A percentile compares a stretch with the other conserved stretches of the same genome.
Evolutionary conservation across 768 basidiomycete genomes (phyloP).

Genomic region (Boletus fagicola): DNA sequence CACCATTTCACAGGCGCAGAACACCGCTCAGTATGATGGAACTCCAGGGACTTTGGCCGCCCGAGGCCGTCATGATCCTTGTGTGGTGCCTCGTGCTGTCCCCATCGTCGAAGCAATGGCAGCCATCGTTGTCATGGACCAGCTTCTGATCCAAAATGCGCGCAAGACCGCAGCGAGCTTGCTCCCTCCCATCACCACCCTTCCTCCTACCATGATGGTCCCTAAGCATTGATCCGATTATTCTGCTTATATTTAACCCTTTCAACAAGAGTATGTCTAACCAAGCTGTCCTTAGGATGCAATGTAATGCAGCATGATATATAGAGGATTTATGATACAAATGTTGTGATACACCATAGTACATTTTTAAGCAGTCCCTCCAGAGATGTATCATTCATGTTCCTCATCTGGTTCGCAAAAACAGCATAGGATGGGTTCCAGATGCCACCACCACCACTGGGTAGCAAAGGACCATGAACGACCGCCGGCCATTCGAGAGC

Average conservation of each 20-base stretch:
- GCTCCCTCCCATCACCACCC: slow-evolving; percentile 82
- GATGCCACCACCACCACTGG: slow-evolving; percentile 86
- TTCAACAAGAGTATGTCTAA: slow-evolving; percentile 4
- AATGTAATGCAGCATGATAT: slow-evolving; percentile 1
- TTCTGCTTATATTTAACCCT: neutral
- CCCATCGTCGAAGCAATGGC: slow-evolving; percentile 99
- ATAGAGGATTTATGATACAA: slow-evolving; percentile 17
- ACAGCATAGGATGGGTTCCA: slow-evolving; percentile 65
- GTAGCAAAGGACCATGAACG: neutral
- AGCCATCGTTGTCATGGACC: slow-evolving; percentile 91
- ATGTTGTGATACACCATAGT: neutral
- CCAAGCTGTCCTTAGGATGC: neutral
- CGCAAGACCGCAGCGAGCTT: slow-evolving; percentile 70
- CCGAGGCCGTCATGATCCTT: slow-evolving; percentile 93
- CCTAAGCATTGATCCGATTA: slow-evolving; percentile 38
- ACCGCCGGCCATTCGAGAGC: neutral
- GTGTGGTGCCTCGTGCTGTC: slow-evolving; percentile 94
- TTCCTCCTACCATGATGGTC: slow-evolving; percentile 90
- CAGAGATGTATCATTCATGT: slow-evolving; percentile 22
- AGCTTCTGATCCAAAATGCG: slow-evolving; percentile 85
- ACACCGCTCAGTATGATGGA: slow-evolving; percentile 92
- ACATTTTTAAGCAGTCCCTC: neutral
- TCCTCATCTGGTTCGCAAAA: slow-evolving; percentile 58
- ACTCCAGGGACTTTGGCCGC: slow-evolving; percentile 85
- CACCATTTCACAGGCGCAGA: slow-evolving; percentile 90